phyloP scores from a whole-genome alignment of 371 early-diverging fungal species.

The Furculomyces boomerangus region DNA sequence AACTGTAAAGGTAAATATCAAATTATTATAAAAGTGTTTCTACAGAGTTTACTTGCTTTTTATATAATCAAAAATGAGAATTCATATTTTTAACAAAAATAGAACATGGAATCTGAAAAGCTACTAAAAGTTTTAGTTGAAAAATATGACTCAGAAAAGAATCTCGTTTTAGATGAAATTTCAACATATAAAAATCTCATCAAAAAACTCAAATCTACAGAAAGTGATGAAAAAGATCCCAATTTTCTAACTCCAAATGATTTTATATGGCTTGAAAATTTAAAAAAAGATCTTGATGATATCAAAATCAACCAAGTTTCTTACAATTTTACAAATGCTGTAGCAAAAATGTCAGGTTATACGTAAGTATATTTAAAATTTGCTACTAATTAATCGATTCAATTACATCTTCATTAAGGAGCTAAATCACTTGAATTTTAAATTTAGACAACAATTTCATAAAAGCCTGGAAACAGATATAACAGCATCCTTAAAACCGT shows the following conservation, averaged over 20 bases:
- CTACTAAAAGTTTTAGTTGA: background rate
- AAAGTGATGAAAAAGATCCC: too few species aligned
- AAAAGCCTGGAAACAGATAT: background rate
- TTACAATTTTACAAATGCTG: background rate
- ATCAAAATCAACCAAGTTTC: too few species aligned
- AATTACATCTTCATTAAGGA: background rate
- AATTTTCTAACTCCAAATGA: too few species aligned
- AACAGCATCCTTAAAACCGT: background rate
- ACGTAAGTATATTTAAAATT: background rate
- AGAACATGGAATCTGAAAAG: background rate
- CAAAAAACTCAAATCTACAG: too few species aligned
- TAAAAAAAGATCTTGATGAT: too few species aligned
- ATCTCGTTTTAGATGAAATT: background rate
- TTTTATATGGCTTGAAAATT: too few species aligned
- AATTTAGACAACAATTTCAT: background rate
- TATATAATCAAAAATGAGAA: background rate
- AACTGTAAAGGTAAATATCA: background rate
- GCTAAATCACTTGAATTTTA: background rate
- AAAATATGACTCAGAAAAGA: background rate
- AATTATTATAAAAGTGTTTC: background rate
- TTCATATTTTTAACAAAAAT: background rate
- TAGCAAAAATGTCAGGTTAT: background rate
- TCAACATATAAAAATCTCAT: too few species aligned
- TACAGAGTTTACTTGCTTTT: too few species aligned
- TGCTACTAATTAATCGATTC: background rate